Evolutionary conservation across 164 flowering plant genomes (phyloP).

Genomic region (Dillenia turbinata): DNA sequence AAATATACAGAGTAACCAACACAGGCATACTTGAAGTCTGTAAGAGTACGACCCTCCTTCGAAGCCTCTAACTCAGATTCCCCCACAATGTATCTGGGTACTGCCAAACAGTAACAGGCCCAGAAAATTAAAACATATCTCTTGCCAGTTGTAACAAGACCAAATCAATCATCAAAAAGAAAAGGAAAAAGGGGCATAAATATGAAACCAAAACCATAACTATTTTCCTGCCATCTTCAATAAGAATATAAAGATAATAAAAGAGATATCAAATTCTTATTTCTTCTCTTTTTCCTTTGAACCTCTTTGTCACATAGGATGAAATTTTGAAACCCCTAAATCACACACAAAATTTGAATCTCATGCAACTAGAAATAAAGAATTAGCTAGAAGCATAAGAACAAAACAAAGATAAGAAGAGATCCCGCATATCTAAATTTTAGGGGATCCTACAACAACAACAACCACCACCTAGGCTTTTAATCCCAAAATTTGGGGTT

Average conservation of each 20-base stretch:
- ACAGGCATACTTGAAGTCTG: constrained; percentile 62
- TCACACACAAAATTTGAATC: too few relatives aligned
- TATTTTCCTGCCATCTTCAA: too few relatives aligned
- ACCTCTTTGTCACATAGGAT: too few relatives aligned
- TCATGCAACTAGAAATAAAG: too few relatives aligned
- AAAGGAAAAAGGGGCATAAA: not conserved
- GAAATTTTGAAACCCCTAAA: too few relatives aligned
- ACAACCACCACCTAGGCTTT: too few relatives aligned
- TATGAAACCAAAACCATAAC: not conserved
- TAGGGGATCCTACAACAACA: too few relatives aligned
- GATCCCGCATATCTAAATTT: too few relatives aligned
- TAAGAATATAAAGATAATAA: not conserved
- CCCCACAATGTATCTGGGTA: constrained; percentile 40
- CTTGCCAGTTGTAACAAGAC: not conserved
- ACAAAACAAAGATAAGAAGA: too few relatives aligned
- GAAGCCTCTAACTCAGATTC: constrained; percentile 55
- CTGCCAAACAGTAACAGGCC: constrained; percentile 22
- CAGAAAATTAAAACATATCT: constrained; percentile 4
- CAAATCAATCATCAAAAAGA: not conserved
- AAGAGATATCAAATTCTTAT: not conserved
- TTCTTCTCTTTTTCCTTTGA: too few relatives aligned
- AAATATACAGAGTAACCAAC: constrained; percentile 61
- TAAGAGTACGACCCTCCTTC: constrained; percentile 43
- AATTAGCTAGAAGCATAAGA: too few relatives aligned
- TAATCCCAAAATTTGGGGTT: too few relatives aligned